Conservation (phyloP, 2,329 filamentous ascomycete species). For the Massarina eburnea region DNA sequence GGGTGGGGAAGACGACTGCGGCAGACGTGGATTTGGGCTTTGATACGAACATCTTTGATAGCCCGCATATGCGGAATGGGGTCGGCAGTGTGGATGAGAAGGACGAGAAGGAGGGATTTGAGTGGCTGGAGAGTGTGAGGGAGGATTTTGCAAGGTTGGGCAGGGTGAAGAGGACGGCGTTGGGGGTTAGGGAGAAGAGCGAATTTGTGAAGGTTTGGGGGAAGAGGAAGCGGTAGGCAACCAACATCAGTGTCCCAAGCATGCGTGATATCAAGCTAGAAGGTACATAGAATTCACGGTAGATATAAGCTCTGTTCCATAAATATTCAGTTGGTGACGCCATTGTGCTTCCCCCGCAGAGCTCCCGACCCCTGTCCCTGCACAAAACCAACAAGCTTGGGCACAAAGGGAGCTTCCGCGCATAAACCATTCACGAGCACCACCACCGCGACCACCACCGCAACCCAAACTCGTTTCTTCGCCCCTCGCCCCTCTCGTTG, state of each 20-base stretch:
- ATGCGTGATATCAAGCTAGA: not conserved
- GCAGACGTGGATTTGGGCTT: constrained; percentile 29
- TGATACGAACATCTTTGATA: constrained; percentile 38
- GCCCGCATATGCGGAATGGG: constrained; percentile 25
- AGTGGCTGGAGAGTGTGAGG: constrained; percentile 74
- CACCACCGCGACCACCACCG: not conserved
- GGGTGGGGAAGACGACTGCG: constrained; percentile 13
- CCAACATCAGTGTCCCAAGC: too few relatives aligned
- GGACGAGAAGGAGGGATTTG: constrained; percentile 57
- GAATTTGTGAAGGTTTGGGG: constrained; percentile 76
- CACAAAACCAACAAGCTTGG: constrained; percentile 8
- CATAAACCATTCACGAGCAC: constrained; percentile 1
- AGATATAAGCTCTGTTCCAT: too few relatives aligned
- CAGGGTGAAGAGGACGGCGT: constrained; percentile 81
- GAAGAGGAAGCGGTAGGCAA: constrained; percentile 37
- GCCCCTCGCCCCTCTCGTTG: not conserved
- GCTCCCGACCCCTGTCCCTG: not conserved
- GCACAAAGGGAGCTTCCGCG: constrained; percentile 2
- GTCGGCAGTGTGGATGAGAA: constrained; percentile 10
- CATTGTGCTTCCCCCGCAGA: not conserved
- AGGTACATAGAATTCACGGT: not conserved
- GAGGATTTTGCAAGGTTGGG: constrained; percentile 87
- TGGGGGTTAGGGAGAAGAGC: constrained; percentile 80
- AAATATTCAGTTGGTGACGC: not conserved
- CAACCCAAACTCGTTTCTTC: not conserved